Evolutionary conservation across 768 basidiomycete species (phyloP).

Genomic region (Lactifluus rugatus): DNA sequence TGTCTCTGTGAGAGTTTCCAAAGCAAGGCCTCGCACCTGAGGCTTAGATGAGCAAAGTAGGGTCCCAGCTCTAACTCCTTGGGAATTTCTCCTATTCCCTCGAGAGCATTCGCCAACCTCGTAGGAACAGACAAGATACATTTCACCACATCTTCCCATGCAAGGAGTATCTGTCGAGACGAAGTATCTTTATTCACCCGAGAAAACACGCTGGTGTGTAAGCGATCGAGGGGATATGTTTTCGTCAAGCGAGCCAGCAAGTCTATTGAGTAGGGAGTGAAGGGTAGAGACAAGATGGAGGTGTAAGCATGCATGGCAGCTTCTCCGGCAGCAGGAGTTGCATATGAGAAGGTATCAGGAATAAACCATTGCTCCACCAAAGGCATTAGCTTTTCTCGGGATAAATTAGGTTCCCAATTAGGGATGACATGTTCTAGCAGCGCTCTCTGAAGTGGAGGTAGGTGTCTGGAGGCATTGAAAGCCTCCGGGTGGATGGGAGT

Average conservation of each 20-base stretch:
- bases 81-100: conserved; percentile 35
- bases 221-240: conserved; percentile 59
- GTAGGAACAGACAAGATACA: conserved; percentile 55
- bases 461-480: conserved; percentile 28
- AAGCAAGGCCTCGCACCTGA: conserved; percentile 45
- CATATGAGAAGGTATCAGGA: conserved; percentile 50
- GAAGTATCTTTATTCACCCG: conserved; percentile 14
- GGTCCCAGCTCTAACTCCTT: conserved; percentile 40
- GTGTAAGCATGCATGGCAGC: conserved; percentile 55
- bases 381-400: conserved; percentile 35
- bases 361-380: conserved; percentile 65
- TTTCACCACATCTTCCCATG: conserved; percentile 74
- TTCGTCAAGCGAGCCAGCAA: conserved; percentile 45
- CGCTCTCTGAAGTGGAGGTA: conserved; percentile 53
- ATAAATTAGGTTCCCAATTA: conserved; percentile 52
- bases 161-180: conserved; percentile 25
- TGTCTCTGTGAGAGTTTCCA: conserved; percentile 31
- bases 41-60: conserved; percentile 46
- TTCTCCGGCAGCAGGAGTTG: conserved; percentile 40
- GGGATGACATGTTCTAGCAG: conserved; percentile 58
- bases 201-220: conserved; percentile 46
- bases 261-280: conserved; percentile 41
- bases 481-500: conserved; percentile 29
- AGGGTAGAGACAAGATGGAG: conserved; percentile 43
- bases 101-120: conserved; percentile 69